Evolutionary conservation across 176 grass and related monocot genomes (phyloP).

Genomic region (Secale cereale): DNA sequence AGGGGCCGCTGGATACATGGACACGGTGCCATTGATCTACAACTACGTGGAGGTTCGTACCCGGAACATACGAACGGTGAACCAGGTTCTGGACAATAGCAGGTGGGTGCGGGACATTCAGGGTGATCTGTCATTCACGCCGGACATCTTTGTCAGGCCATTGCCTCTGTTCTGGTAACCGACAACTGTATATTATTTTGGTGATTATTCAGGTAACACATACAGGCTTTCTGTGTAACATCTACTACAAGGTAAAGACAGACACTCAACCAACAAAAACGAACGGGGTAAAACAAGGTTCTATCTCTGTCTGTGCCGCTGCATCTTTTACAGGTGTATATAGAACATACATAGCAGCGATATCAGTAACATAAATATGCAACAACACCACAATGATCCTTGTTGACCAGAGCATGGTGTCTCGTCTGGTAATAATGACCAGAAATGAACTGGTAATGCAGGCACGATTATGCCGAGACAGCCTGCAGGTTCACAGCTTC

Average conservation of each 20-base stretch:
- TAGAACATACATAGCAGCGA: not conserved
- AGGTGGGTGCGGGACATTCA: too few species aligned
- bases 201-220: not conserved
- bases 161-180: too few species aligned
- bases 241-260: not conserved
- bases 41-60: too few species aligned
- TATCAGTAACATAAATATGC: not conserved
- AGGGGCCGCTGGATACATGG: too few species aligned
- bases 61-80: too few species aligned
- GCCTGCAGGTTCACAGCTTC: not conserved
- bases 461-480: not conserved
- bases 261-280: not conserved
- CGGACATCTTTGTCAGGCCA: too few species aligned
- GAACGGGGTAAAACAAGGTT: not conserved
- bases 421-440: not conserved
- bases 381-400: not conserved
- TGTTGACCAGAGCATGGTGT: constrained; percentile 8
- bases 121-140: too few species aligned
- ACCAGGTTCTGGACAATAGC: too few species aligned
- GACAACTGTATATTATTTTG: not conserved
- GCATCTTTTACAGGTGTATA: not conserved
- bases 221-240: not conserved
- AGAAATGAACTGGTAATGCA: not conserved
- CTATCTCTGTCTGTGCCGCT: not conserved
- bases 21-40: too few species aligned